Conservation (phyloP, 148 eudicot genomes). For the Polygonum maritimum region DNA sequence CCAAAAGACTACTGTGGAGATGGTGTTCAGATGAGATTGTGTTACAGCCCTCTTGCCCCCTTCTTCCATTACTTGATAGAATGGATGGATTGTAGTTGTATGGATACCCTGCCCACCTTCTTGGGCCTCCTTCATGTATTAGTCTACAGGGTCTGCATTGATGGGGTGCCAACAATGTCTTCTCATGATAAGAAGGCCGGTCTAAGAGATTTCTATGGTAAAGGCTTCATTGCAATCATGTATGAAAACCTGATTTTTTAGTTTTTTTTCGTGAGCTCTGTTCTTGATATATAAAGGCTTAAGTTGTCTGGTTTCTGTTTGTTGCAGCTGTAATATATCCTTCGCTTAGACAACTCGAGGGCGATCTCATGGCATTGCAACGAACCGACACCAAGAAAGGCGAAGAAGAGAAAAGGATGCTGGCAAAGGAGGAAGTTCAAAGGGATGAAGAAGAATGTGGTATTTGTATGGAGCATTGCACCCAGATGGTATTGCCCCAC, state of each 20-base stretch:
- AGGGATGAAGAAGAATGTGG: slow-evolving; percentile 84
- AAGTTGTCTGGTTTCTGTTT: background rate
- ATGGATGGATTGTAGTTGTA: slow-evolving; percentile 83
- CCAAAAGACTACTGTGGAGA: slow-evolving; percentile 60
- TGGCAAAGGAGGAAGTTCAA: slow-evolving; percentile 23
- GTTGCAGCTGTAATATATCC: slow-evolving; percentile 79
- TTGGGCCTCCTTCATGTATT: slow-evolving; percentile 70
- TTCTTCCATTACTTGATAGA: slow-evolving; percentile 56
- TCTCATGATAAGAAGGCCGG: slow-evolving; percentile 66
- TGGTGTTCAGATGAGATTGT: slow-evolving; percentile 65
- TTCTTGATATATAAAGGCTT: background rate
- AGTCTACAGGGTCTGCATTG: slow-evolving; percentile 59
- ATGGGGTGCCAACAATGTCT: slow-evolving; percentile 66
- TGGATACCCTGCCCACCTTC: slow-evolving; percentile 52
- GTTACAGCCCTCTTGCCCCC: slow-evolving; percentile 71
- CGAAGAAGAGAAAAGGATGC: slow-evolving; percentile 36
- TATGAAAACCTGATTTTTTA: background rate
- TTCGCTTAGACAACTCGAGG: slow-evolving; percentile 72
- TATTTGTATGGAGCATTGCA: slow-evolving; percentile 70
- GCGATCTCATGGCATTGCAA: slow-evolving; percentile 31
- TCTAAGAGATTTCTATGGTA: slow-evolving; percentile 72
- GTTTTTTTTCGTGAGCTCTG: background rate
- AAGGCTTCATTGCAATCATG: background rate
- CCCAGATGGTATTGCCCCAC: slow-evolving; percentile 61
- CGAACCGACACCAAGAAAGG: slow-evolving; percentile 20